Evolutionary conservation across 805 yeast genomes (phyloP).

Genomic region (Diddensiella caesifluorescens): DNA sequence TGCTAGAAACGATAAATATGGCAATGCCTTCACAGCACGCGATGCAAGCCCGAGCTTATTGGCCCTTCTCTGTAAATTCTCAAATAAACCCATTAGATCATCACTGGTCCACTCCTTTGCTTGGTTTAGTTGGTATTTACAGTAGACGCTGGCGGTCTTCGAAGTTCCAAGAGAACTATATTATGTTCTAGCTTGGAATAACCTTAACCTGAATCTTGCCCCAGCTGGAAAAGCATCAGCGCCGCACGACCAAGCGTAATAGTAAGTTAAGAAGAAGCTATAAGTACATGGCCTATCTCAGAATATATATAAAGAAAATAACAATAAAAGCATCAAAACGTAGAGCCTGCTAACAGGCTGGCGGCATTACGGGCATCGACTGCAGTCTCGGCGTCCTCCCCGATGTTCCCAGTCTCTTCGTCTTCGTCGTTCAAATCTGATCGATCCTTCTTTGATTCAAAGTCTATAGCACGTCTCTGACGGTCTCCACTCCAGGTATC

Average conservation of each 20-base stretch:
- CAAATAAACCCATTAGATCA: conserved; percentile 35
- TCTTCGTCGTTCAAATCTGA: conserved; percentile 13
- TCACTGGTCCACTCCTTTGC: no score
- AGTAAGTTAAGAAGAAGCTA: no score
- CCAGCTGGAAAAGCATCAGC: no score
- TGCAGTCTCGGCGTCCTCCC: conserved; percentile 32
- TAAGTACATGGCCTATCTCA: no score
- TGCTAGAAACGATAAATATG: conserved; percentile 27
- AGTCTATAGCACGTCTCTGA: conserved; percentile 18
- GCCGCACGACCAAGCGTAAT: no score
- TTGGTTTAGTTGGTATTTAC: no score
- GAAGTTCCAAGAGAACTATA: no score
- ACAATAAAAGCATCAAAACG: conserved; percentile 38
- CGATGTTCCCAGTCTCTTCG: conserved; percentile 23
- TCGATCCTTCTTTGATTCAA: neutral
- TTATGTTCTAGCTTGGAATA: no score
- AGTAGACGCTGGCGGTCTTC: no score
- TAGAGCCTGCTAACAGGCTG: conserved; percentile 65
- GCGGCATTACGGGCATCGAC: conserved; percentile 87
- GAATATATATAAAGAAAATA: neutral
- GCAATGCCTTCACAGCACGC: conserved; percentile 24
- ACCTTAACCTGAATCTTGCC: no score
- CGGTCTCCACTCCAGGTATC: conserved; percentile 60
- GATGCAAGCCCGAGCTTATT: conserved; percentile 27
- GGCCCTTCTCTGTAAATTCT: conserved; percentile 28